phyloP scores from a whole-genome alignment of 345 rosid species.

The Pelargonium nanum region DNA sequence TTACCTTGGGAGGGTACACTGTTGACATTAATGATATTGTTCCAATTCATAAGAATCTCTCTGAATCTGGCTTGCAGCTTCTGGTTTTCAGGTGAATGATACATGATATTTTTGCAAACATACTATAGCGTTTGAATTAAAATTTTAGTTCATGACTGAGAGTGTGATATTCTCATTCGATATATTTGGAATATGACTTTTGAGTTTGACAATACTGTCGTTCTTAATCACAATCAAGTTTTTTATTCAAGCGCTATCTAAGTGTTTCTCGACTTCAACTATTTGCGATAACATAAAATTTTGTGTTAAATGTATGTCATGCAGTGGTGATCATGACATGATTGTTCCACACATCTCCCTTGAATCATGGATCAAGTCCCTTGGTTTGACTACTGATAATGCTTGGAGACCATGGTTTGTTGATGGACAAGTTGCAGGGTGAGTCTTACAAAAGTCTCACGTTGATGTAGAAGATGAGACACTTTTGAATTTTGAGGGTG shows the following conservation, averaged over 20 bases:
- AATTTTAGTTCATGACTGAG: no score
- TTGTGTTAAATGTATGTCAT: no score
- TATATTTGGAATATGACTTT: no score
- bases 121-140: no score
- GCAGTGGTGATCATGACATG: constrained; percentile 25
- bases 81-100: constrained; percentile 13
- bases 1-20: constrained; percentile 8
- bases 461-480: background rate
- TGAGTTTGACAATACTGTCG: background rate
- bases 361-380: constrained; percentile 13
- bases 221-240: no score
- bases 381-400: constrained; percentile 2
- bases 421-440: constrained; percentile 20
- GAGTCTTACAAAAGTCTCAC: background rate
- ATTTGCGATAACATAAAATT: no score
- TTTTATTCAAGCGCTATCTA: no score
- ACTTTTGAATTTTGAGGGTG: background rate
- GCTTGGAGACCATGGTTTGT: constrained; percentile 19
- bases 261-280: no score
- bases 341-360: constrained; percentile 14
- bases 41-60: constrained; percentile 9
- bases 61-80: constrained; percentile 8
- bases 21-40: background rate
- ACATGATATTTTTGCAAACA: background rate
- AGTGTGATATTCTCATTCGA: no score